A percentile compares a stretch with the other conserved stretches of the same genome.
Evolutionary conservation across 2,329 filamentous ascomycete genomes (phyloP).

Genomic region (Phyllosticta paracitricarpa): DNA sequence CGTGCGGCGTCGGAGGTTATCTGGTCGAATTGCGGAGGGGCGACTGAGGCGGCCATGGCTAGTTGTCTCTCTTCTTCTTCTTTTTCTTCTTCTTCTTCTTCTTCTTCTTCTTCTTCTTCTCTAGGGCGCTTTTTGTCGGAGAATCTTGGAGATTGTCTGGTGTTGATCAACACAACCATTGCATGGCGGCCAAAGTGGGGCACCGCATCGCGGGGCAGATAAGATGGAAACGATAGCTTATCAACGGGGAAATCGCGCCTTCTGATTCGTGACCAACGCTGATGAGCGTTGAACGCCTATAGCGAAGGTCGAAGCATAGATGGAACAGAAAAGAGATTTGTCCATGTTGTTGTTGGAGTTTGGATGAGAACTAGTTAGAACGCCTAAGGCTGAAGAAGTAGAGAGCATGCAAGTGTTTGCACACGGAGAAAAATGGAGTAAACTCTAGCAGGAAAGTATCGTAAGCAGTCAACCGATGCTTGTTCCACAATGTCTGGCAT

Average conservation of each 20-base stretch:
- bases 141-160: background rate
- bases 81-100: background rate
- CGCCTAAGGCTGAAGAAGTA: no score
- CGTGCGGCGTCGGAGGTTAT: slow-evolving; percentile 5
- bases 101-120: background rate
- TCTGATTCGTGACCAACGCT: background rate
- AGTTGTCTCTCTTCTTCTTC: background rate
- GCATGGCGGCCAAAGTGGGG: background rate
- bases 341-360: no score
- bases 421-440: no score
- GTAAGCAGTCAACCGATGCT: no score
- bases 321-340: no score
- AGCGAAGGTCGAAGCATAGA: background rate
- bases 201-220: background rate
- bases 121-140: background rate
- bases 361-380: no score
- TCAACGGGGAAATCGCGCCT: background rate
- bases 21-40: slow-evolving; percentile 1
- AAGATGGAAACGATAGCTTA: background rate
- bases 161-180: background rate
- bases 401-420: no score
- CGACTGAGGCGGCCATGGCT: slow-evolving; percentile 3
- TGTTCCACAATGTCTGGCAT: no score
- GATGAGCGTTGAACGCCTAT: background rate
- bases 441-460: no score